phyloP scores from a whole-genome alignment of 2,329 filamentous ascomycete genomes.

The Salinomyces thailandicus region DNA sequence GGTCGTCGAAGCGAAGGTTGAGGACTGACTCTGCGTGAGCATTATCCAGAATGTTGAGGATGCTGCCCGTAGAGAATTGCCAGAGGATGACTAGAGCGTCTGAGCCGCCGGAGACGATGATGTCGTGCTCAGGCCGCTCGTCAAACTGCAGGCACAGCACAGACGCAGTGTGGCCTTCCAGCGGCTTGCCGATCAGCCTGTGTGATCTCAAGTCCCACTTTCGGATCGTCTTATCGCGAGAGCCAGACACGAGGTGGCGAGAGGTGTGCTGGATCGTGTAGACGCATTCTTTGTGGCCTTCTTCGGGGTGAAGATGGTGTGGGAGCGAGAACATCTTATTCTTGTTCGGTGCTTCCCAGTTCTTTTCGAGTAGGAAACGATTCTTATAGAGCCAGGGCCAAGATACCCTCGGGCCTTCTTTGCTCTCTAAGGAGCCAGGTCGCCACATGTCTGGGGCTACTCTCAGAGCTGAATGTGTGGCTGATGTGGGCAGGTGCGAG shows the following conservation, averaged over 20 bases:
- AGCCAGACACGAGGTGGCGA: conserved; percentile 84
- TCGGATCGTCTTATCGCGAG: conserved; percentile 74
- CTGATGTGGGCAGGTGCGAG: background rate
- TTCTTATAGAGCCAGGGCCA: conserved; percentile 93
- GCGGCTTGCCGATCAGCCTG: conserved; percentile 57
- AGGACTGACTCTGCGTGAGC: conserved; percentile 87
- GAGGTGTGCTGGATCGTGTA: conserved; percentile 87
- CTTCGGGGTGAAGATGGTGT: conserved; percentile 65
- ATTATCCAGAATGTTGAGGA: conserved; percentile 50
- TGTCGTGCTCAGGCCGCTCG: conserved; percentile 68
- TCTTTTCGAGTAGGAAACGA: conserved; percentile 71
- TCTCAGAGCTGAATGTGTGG: background rate
- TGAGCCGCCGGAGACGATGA: conserved; percentile 92
- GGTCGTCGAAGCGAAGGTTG: conserved; percentile 83
- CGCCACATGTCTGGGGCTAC: conserved; percentile 1
- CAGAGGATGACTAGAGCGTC: conserved; percentile 86
- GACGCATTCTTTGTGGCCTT: conserved; percentile 85
- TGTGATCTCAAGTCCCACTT: conserved; percentile 83
- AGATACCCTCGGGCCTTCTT: conserved; percentile 53
- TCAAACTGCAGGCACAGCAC: conserved; percentile 95
- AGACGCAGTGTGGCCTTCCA: conserved; percentile 70
- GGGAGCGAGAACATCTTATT: conserved; percentile 82
- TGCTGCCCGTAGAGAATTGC: conserved; percentile 82
- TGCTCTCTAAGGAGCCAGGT: background rate
- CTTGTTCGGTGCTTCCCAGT: conserved; percentile 69